These are phyloP conservation scores for Vigna trinervia DNA, from an alignment of 306 rosid genomes.

Conservation along the genomic window DNA sequence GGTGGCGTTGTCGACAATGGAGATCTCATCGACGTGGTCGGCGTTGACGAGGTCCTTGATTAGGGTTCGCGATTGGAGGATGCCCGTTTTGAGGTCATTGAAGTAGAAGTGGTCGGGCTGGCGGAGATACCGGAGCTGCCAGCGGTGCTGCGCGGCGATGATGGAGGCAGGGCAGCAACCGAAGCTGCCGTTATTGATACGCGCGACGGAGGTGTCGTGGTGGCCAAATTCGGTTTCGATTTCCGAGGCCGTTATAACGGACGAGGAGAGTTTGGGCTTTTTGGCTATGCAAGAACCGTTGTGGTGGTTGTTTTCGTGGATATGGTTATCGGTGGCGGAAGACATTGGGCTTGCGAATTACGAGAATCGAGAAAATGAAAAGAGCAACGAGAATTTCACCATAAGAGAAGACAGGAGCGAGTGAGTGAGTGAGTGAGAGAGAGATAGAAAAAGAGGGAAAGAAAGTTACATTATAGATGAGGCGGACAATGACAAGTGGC, in stretches of 20 bases:
- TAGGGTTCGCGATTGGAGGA: conserved; percentile 64
- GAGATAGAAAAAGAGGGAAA: too few relatives aligned
- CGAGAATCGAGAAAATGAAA: not conserved
- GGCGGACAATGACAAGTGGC: conserved; percentile 29
- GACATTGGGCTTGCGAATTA: conserved; percentile 41
- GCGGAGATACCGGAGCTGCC: conserved; percentile 67
- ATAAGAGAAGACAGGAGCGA: not conserved
- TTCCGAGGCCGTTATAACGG: conserved; percentile 60
- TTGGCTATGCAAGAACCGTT: conserved; percentile 68
- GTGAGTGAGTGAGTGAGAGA: not conserved
- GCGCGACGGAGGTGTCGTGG: conserved; percentile 76
- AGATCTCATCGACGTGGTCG: conserved; percentile 72
- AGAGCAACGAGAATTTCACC: not conserved
- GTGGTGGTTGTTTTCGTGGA: conserved; percentile 39
- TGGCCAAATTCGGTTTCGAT: conserved; percentile 72
- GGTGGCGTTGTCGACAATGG: conserved; percentile 98
- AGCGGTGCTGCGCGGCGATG: conserved; percentile 62
- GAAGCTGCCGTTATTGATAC: conserved; percentile 95
- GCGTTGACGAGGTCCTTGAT: conserved; percentile 79
- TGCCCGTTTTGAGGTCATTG: conserved; percentile 65
- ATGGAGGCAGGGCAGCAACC: conserved; percentile 84
- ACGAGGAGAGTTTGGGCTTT: conserved; percentile 56
- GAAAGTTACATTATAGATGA: not conserved
- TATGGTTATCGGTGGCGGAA: conserved; percentile 1
- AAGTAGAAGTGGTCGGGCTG: conserved; percentile 90